Base-by-base conservation (phyloP, 2,329 filamentous ascomycete genomes). In the Trichoderma cornu-damae region DNA sequence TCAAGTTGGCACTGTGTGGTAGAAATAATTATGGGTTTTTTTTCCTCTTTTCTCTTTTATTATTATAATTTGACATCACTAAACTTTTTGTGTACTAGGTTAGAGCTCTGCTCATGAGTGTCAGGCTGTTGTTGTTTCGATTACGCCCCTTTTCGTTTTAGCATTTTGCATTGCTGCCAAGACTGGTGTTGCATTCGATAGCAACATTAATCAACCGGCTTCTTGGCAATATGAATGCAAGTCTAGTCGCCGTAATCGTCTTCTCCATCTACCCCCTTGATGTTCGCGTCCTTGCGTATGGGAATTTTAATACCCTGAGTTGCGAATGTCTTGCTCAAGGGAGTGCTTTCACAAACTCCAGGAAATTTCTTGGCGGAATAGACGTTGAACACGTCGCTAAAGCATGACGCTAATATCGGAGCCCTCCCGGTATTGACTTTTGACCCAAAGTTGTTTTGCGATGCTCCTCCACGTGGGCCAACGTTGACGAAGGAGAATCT, bases 351-450 rank as follows among this genome's bases (percentile, higher is more conserved):
- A 58, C 96, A 96, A 1, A 99, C 94, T 38, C 94, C 94, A 0
- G 94, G 94, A 72, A 99, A 99, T 68, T 96, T 96, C 80, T 99
- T 99, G 47, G 94, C 94, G 2, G 90, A 96, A 73, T 88, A 97
- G 28, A 99, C 94, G 54, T 90, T 89, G 77, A 99, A 97, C 2
- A 85, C 81, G 4, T 96, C 88, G 47, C 89, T 95, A 73, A 93
- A 97, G 65, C 85, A 87, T 7, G 86, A 88, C 1, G 93, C 91
- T 16, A 97, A 80, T 11, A 96, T 87, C 0, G 89, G 89, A 0
- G 89, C 89, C 61, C 85, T 86, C 57, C 86, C 87, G 35, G 82
- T 86, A 70, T 91, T 94, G 60, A 95, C 77, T 3, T 66, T 68
- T 16, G 76, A 67, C 4, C 72, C 67, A 28, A 72, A 72, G 34